Evolutionary conservation across 1,139 yeast species (phyloP).

Genomic region (Nakaseomyces delphensis): DNA sequence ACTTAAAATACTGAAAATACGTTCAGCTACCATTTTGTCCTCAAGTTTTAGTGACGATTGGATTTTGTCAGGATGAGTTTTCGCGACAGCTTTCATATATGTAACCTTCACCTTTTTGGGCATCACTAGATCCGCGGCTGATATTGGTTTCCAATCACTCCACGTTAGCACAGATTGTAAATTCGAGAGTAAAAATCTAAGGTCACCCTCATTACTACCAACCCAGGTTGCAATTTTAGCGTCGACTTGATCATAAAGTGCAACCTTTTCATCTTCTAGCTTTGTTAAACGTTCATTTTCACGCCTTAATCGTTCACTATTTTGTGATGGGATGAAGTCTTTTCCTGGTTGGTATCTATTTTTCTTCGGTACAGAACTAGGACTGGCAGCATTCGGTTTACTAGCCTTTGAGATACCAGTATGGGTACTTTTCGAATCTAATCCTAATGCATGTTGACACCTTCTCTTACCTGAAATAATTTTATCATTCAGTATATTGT

Average conservation of each 20-base stretch:
- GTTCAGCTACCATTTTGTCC: conserved; percentile 75
- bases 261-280: conserved; percentile 48
- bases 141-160: conserved; percentile 54
- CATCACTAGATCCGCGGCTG: conserved; percentile 68
- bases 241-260: conserved; percentile 54
- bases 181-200: conserved; percentile 64
- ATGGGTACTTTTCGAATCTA: background rate
- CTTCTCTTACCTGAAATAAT: conserved; percentile 78
- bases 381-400: conserved; percentile 8
- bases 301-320: conserved; percentile 16
- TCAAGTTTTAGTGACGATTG: conserved; percentile 47
- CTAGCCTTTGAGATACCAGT: conserved; percentile 8
- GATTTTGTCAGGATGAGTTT: conserved; percentile 90
- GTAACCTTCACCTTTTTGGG: conserved; percentile 84
- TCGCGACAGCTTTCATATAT: conserved; percentile 88
- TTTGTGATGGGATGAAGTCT: conserved; percentile 10
- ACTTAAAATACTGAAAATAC: conserved; percentile 74
- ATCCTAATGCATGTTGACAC: conserved; percentile 39
- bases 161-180: conserved; percentile 59
- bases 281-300: conserved; percentile 41
- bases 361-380: conserved; percentile 19
- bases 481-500: conserved; percentile 57
- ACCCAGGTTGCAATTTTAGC: conserved; percentile 55
- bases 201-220: conserved; percentile 63
- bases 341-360: conserved; percentile 6